These are phyloP conservation scores for Scheffersomyces amazonensis DNA, from an alignment of 805 yeast species.

Conservation along the genomic window DNA sequence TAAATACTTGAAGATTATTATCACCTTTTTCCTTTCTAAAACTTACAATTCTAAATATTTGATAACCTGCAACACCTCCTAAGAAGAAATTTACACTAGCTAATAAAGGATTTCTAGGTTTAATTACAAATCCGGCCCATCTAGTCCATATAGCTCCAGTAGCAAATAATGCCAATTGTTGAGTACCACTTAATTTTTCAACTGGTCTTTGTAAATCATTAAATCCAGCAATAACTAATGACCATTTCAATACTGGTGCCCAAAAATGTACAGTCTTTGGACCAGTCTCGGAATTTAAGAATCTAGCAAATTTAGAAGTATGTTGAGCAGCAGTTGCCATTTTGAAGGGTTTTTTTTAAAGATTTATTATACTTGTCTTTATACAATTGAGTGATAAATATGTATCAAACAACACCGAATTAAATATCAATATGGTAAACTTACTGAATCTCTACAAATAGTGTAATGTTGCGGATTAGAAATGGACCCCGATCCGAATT, in stretches of 20 bases:
- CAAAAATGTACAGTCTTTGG: conserved; percentile 98
- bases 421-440: no score
- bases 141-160: conserved; percentile 98
- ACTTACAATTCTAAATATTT: conserved; percentile 65
- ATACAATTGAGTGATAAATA: neutral
- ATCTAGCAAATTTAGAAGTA: conserved; percentile 62
- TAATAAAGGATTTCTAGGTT: conserved; percentile 79
- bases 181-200: conserved; percentile 86
- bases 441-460: no score
- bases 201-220: conserved; percentile 88
- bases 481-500: no score
- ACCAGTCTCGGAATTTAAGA: conserved; percentile 85
- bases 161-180: conserved; percentile 79
- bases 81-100: conserved; percentile 94
- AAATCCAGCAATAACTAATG: conserved; percentile 87
- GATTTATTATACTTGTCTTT: neutral
- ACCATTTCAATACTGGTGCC: conserved; percentile 75
- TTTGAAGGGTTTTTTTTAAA: no score
- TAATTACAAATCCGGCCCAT: conserved; percentile 89
- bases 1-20: conserved; percentile 49
- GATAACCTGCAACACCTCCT: conserved; percentile 86
- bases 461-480: no score
- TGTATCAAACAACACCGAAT: no score
- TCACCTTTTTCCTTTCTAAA: conserved; percentile 71
- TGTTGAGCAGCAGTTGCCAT: conserved; percentile 29